phyloP scores from a whole-genome alignment of 805 yeast genomes.

The Spathaspora hagerdaliae region DNA sequence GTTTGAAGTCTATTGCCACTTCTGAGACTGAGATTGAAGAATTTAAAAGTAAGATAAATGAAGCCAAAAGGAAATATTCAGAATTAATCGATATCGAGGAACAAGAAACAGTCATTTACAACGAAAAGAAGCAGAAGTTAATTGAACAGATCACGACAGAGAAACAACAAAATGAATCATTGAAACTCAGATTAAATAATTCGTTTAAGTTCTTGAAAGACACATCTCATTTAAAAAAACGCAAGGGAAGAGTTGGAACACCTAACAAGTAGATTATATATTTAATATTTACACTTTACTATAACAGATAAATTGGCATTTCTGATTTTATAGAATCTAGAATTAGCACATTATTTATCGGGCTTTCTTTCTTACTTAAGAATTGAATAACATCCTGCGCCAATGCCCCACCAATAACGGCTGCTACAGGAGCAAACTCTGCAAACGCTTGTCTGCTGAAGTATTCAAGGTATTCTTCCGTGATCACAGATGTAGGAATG shows the following conservation, averaged over 20 bases:
- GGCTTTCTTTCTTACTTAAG: constrained; percentile 69
- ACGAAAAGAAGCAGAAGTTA: constrained; percentile 15
- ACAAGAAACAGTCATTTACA: constrained; percentile 17
- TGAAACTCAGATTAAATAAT: constrained; percentile 25
- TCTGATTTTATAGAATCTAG: constrained; percentile 68
- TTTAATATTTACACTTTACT: constrained; percentile 5
- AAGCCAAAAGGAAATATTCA: constrained; percentile 16
- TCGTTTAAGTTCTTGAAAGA: constrained; percentile 33
- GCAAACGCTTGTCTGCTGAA: constrained; percentile 49
- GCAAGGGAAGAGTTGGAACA: constrained; percentile 38
- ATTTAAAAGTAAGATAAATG: constrained; percentile 15
- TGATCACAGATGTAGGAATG: constrained; percentile 39
- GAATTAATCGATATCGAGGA: constrained; percentile 19
- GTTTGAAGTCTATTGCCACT: constrained; percentile 45
- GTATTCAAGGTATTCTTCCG: constrained; percentile 37
- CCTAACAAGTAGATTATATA: constrained; percentile 16
- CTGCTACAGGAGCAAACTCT: constrained; percentile 79
- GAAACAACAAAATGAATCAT: constrained; percentile 17
- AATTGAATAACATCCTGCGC: constrained; percentile 89
- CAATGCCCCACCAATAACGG: constrained; percentile 83
- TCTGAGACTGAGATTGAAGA: constrained; percentile 29
- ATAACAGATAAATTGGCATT: constrained; percentile 71
- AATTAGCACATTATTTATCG: constrained; percentile 75
- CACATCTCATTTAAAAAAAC: constrained; percentile 38
- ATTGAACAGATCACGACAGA: constrained; percentile 20